Conservation (phyloP, 495 filamentous ascomycete species). For the Friedmanniomyces simplex region DNA sequence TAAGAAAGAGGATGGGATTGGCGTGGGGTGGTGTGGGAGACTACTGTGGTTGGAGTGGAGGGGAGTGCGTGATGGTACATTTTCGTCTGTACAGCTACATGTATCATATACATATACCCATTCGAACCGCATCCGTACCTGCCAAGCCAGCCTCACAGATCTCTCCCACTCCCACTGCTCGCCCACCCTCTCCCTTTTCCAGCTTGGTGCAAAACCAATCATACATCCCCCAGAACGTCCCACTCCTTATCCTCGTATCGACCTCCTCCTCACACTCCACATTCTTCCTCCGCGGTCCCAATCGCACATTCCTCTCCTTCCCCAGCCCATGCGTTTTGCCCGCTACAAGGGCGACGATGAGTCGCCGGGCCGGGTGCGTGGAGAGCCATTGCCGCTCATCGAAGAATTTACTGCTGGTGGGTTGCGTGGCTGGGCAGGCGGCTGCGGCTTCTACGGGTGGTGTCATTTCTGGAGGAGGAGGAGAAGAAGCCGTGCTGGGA, state of each 20-base stretch:
- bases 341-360: conserved; percentile 3
- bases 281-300: not conserved
- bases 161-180: no score
- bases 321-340: not conserved
- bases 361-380: not conserved
- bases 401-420: not conserved
- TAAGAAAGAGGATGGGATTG: no score
- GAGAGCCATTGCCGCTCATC: not conserved
- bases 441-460: not conserved
- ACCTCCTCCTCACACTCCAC: not conserved
- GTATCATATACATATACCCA: no score
- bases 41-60: no score
- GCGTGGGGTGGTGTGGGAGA: no score
- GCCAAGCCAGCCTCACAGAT: no score
- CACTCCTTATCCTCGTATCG: not conserved
- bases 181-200: not conserved
- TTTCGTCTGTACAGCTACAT: no score
- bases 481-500: no score
- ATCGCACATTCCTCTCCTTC: not conserved
- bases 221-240: conserved; percentile 8
- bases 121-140: no score
- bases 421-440: not conserved
- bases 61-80: no score
- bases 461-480: not conserved
- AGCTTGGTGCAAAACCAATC: conserved; percentile 1